A percentile compares a stretch with the other conserved stretches of the same genome.
Evolutionary conservation across 2,329 filamentous ascomycete genomes (phyloP).

Genomic region (Lachnum nothofagi): DNA sequence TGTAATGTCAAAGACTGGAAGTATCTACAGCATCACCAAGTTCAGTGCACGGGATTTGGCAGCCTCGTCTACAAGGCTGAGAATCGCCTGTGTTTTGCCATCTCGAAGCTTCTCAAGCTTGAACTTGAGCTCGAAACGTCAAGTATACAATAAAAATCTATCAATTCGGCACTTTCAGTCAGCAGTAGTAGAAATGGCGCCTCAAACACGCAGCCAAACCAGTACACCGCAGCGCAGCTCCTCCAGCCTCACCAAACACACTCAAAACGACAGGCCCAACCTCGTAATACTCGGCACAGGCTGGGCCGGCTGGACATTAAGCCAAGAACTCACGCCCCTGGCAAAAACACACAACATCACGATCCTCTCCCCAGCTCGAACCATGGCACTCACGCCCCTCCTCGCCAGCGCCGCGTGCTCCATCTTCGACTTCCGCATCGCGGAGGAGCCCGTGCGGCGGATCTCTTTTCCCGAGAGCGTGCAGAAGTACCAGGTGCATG

Average conservation of each 20-base stretch:
- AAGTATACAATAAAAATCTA: neutral
- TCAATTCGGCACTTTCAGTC: neutral
- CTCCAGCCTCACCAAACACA: neutral
- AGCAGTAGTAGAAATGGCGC: neutral
- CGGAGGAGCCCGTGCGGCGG: slow-evolving; percentile 40
- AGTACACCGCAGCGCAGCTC: neutral
- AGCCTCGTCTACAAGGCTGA: slow-evolving; percentile 10
- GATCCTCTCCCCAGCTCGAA: slow-evolving; percentile 39
- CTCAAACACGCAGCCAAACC: neutral
- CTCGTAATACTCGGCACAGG: slow-evolving; percentile 36
- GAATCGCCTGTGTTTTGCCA: neutral
- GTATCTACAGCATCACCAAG: neutral
- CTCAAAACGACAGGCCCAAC: slow-evolving; percentile 11
- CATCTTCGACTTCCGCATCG: slow-evolving; percentile 41
- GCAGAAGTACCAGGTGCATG: slow-evolving; percentile 38
- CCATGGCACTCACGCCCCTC: slow-evolving; percentile 41
- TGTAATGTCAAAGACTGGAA: neutral
- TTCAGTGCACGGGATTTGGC: neutral
- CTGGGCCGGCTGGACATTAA: slow-evolving; percentile 38
- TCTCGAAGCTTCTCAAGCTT: neutral
- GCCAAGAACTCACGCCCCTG: slow-evolving; percentile 32
- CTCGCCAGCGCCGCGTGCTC: slow-evolving; percentile 42
- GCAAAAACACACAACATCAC: slow-evolving; percentile 34
- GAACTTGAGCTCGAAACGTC: neutral
- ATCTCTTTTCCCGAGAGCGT: slow-evolving; percentile 30